phyloP scores from a whole-genome alignment of 2,329 filamentous ascomycete species.

The Colletotrichum godetiae region DNA sequence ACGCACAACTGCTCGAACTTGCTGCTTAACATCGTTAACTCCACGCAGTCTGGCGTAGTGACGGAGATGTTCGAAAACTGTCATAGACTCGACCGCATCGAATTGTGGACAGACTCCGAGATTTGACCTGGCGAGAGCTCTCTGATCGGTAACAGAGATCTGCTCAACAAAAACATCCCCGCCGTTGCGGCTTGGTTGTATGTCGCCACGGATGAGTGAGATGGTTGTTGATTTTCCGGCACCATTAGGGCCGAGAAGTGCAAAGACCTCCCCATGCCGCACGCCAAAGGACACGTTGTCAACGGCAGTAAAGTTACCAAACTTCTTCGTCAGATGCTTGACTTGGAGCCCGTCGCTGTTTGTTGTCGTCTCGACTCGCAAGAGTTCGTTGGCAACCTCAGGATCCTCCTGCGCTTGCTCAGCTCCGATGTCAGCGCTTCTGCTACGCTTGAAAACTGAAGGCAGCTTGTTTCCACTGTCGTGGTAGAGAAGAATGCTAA shows the following conservation, averaged over 20 bases:
- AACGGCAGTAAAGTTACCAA: conserved; percentile 81
- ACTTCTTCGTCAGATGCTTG: conserved; percentile 82
- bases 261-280: conserved; percentile 84
- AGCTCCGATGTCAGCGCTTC: conserved; percentile 55
- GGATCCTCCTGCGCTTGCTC: conserved; percentile 54
- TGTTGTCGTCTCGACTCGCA: conserved; percentile 61
- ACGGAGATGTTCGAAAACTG: conserved; percentile 83
- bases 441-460: background rate
- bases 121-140: conserved; percentile 78
- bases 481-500: conserved; percentile 79
- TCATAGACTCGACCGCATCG: conserved; percentile 91
- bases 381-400: conserved; percentile 74
- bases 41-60: conserved; percentile 91
- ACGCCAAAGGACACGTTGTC: conserved; percentile 89
- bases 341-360: conserved; percentile 77
- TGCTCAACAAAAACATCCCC: conserved; percentile 86
- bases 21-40: conserved; percentile 78
- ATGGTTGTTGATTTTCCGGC: conserved; percentile 94
- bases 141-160: conserved; percentile 77
- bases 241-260: conserved; percentile 89
- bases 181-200: conserved; percentile 75
- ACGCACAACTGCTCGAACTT: conserved; percentile 77
- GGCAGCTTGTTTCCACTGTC: conserved; percentile 73
- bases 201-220: conserved; percentile 86
- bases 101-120: conserved; percentile 92